phyloP scores from a whole-genome alignment of 306 rosid species.

The Glycyrrhiza uralensis region DNA sequence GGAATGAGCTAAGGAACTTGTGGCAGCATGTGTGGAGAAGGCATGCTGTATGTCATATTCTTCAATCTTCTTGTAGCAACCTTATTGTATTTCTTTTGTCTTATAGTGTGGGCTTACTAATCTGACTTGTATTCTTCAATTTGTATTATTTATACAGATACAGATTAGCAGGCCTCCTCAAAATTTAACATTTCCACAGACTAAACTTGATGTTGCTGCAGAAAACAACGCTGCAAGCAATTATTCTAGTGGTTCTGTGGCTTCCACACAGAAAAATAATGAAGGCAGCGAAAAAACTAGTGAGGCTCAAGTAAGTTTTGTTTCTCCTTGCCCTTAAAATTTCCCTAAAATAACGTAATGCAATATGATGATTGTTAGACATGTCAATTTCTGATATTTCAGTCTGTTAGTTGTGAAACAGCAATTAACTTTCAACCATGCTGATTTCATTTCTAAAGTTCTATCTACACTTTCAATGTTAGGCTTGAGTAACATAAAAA shows the following conservation, averaged over 20 bases:
- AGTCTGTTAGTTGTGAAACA: not conserved
- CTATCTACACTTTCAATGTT: not conserved
- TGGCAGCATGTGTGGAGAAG: conserved; percentile 96
- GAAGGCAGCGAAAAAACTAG: conserved; percentile 52
- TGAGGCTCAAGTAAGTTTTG: conserved; percentile 57
- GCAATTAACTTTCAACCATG: not conserved
- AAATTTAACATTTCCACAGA: conserved; percentile 30
- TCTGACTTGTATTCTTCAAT: not conserved
- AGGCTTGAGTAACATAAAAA: not conserved
- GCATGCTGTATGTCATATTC: conserved; percentile 48
- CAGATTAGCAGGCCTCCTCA: conserved; percentile 40
- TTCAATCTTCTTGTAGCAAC: conserved; percentile 9
- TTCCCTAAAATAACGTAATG: not conserved
- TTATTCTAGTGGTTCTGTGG: conserved; percentile 49
- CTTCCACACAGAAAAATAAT: conserved; percentile 35
- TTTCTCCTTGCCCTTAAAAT: not conserved
- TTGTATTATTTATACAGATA: conserved; percentile 22
- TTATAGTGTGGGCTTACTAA: not conserved
- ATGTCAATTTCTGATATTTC: conserved; percentile 10
- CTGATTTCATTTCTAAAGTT: not conserved
- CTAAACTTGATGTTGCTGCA: conserved; percentile 36
- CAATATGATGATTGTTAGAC: not conserved
- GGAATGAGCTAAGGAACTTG: conserved; percentile 73
- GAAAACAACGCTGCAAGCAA: conserved; percentile 47
- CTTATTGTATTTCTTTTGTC: not conserved